Conservation (phyloP, 2,329 filamentous ascomycete genomes). For the Dothideomycetes sp. region DNA sequence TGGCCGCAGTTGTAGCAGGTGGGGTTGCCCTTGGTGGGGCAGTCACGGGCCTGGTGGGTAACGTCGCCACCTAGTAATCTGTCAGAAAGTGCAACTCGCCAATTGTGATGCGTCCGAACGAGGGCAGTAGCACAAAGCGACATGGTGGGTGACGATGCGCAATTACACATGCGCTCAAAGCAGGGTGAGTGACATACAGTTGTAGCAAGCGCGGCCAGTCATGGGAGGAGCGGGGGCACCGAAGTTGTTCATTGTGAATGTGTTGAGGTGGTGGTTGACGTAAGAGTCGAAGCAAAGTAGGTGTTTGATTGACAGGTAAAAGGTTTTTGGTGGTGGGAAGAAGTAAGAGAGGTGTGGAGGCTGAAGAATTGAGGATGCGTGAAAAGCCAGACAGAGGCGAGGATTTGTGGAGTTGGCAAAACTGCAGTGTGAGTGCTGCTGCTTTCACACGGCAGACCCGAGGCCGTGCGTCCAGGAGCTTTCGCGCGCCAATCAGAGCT, state of each 20-base stretch:
- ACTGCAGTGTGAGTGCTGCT: no score
- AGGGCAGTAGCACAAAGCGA: no score
- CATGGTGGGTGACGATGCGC: no score
- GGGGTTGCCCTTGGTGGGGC: constrained; percentile 41
- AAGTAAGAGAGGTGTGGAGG: background rate
- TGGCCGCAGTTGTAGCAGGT: constrained; percentile 32
- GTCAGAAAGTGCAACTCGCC: no score
- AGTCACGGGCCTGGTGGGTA: constrained; percentile 42
- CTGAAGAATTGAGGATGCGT: constrained; percentile 3
- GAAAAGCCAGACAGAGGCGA: constrained; percentile 5
- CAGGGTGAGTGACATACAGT: constrained; percentile 39
- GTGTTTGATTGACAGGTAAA: no score
- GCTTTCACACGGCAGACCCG: no score
- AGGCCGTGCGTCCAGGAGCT: no score
- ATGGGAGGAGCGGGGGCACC: constrained; percentile 22
- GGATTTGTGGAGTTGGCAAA: constrained; percentile 1
- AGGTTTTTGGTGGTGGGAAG: constrained; percentile 8
- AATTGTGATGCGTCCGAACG: no score
- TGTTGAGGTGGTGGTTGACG: constrained; percentile 15
- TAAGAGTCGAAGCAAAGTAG: no score
- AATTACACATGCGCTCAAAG: constrained; percentile 12
- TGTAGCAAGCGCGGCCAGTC: constrained; percentile 48
- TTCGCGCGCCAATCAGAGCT: no score
- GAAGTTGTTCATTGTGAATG: constrained; percentile 39
- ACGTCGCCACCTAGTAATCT: constrained; percentile 42